These are phyloP conservation scores for Phlyctochytrium planicorne DNA, from an alignment of 192 early-diverging fungal species.

Conservation along the genomic window DNA sequence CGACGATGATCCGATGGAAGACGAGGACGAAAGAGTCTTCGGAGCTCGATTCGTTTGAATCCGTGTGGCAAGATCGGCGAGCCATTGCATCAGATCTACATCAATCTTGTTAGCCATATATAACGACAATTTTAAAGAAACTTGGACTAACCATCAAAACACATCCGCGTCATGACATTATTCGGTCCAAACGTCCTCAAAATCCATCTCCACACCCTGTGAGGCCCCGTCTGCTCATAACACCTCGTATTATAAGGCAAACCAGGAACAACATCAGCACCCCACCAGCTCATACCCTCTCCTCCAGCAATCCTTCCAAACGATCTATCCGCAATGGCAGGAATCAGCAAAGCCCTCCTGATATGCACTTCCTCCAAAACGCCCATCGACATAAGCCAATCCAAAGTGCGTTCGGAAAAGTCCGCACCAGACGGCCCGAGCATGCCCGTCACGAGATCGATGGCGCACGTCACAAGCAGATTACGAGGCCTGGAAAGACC, in stretches of 20 bases:
- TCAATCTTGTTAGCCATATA: neutral
- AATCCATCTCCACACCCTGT: slow-evolving; percentile 18
- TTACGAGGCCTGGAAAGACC: neutral
- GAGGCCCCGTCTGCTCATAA: slow-evolving; percentile 20
- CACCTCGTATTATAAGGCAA: slow-evolving; percentile 23
- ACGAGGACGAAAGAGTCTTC: too few relatives aligned
- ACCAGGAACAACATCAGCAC: neutral
- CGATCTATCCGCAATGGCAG: neutral
- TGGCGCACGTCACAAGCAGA: neutral
- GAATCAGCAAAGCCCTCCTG: slow-evolving; percentile 4
- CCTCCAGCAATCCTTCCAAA: neutral
- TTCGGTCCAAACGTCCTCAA: slow-evolving; percentile 7
- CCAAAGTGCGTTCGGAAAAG: neutral
- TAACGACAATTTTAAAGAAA: neutral
- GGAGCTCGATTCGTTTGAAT: too few relatives aligned
- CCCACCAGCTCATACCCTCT: neutral
- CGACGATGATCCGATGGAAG: neutral
- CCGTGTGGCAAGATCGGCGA: slow-evolving; percentile 11
- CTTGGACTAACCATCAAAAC: slow-evolving; percentile 14
- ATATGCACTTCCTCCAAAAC: slow-evolving; percentile 1
- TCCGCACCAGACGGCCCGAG: slow-evolving; percentile 9
- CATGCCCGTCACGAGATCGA: slow-evolving; percentile 16
- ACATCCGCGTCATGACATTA: slow-evolving; percentile 14
- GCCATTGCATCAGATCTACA: slow-evolving; percentile 21
- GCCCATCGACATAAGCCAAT: slow-evolving; percentile 3